phyloP scores from a whole-genome alignment of 495 filamentous ascomycete species.

The Thermochaetoides thermophila region DNA sequence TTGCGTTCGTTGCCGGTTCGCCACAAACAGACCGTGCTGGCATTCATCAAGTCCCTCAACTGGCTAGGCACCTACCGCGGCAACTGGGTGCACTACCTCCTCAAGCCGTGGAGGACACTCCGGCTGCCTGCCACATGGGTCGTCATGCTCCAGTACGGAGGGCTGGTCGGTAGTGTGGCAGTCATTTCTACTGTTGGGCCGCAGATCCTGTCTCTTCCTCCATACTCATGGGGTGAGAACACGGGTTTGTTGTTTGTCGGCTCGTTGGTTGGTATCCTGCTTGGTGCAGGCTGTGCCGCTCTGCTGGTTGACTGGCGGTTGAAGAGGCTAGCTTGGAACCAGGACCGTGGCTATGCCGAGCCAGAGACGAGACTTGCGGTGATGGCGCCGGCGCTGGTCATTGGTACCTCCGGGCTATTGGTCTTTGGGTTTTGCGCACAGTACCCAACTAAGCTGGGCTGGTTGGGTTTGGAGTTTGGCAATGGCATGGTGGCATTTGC shows the following conservation, averaged over 20 bases:
- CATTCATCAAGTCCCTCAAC: conserved; percentile 9
- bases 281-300: conserved; percentile 7
- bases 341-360: conserved; percentile 14
- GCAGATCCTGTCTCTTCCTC: conserved; percentile 7
- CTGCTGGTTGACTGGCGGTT: conserved; percentile 10
- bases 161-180: conserved; percentile 12
- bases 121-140: conserved; percentile 14
- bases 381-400: conserved; percentile 11
- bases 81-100: conserved; percentile 10
- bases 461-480: conserved; percentile 18
- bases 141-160: conserved; percentile 17
- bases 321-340: conserved; percentile 4
- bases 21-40: conserved; percentile 5
- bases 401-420: conserved; percentile 16
- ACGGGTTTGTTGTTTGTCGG: conserved; percentile 16
- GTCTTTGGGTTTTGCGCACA: conserved; percentile 21
- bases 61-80: conserved; percentile 10
- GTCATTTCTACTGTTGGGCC: conserved; percentile 19
- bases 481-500: conserved; percentile 21
- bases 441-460: conserved; percentile 7
- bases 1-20: no score
- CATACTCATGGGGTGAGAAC: conserved; percentile 16
- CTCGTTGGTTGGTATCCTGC: conserved; percentile 13
- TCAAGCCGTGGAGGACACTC: conserved; percentile 15
- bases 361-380: conserved; percentile 15